These are phyloP conservation scores for Cercis canadensis DNA, from an alignment of 306 rosid species.

Conservation along the genomic window DNA sequence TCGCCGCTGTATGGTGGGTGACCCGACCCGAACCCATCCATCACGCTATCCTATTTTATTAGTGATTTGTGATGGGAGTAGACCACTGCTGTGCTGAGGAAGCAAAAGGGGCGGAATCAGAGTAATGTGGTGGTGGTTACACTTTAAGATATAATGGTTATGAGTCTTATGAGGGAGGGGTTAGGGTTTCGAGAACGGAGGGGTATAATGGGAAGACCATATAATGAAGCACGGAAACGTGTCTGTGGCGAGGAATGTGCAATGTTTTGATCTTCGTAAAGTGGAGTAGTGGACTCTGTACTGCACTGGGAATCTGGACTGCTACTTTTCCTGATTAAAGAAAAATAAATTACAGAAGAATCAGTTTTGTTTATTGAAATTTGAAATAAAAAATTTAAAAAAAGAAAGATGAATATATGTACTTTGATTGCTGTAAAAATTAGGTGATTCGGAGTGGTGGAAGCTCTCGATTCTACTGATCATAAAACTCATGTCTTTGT, in stretches of 20 bases:
- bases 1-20: constrained; percentile 23
- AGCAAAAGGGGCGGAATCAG: background rate
- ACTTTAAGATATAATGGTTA: background rate
- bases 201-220: constrained; percentile 41
- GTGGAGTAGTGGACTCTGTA: background rate
- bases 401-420: background rate
- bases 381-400: background rate
- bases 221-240: constrained; percentile 29
- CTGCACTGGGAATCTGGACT: constrained; percentile 20
- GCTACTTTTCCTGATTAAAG: constrained; percentile 31
- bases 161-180: background rate
- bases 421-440: background rate
- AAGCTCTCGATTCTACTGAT: background rate
- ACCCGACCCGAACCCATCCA: constrained; percentile 58
- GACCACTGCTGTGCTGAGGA: background rate
- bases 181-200: constrained; percentile 35
- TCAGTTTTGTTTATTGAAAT: constrained; percentile 23
- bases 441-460: background rate
- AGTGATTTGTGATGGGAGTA: background rate
- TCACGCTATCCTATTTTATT: background rate
- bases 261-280: constrained; percentile 26
- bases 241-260: constrained; percentile 25
- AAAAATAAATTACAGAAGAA: background rate
- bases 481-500: constrained; percentile 15
- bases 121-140: too few species aligned